These are phyloP conservation scores for Solanum hybrid DNA, from an alignment of 305 asterid species.

Conservation along the genomic window DNA sequence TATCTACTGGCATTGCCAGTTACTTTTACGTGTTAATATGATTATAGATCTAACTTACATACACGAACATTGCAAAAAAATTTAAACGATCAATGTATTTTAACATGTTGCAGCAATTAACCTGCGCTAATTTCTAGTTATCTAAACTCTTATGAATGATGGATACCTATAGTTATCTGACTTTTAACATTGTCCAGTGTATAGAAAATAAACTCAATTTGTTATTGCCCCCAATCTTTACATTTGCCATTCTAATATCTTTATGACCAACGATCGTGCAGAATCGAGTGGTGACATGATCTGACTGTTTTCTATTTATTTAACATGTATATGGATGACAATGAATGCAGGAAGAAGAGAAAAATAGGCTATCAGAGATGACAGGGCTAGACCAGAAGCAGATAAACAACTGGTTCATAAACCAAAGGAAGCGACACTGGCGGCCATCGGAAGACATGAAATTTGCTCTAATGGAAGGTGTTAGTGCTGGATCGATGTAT, in stretches of 20 bases:
- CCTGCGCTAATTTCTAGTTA: not conserved
- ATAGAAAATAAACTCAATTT: not conserved
- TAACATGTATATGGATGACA: not conserved
- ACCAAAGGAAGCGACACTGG: conserved; percentile 53
- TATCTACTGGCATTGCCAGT: not conserved
- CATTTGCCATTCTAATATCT: not conserved
- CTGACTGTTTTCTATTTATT: not conserved
- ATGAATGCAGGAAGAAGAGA: conserved; percentile 33
- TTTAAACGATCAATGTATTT: not conserved
- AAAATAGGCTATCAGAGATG: conserved; percentile 23
- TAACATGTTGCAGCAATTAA: not conserved
- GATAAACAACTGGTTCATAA: conserved; percentile 50
- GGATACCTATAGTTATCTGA: not conserved
- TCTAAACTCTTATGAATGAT: not conserved
- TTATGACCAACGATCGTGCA: not conserved
- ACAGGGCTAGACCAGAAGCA: conserved; percentile 46
- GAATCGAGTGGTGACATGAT: not conserved
- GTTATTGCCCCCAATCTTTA: not conserved
- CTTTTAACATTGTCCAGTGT: rapidly evolving
- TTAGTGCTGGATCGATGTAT: conserved; percentile 8
- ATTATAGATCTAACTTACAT: not conserved
- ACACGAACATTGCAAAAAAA: not conserved
- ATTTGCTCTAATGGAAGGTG: conserved; percentile 39
- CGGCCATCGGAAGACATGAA: conserved; percentile 43
- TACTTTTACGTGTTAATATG: not conserved